phyloP scores from a whole-genome alignment of 116 monocot genomes.

The Zostera marina region DNA sequence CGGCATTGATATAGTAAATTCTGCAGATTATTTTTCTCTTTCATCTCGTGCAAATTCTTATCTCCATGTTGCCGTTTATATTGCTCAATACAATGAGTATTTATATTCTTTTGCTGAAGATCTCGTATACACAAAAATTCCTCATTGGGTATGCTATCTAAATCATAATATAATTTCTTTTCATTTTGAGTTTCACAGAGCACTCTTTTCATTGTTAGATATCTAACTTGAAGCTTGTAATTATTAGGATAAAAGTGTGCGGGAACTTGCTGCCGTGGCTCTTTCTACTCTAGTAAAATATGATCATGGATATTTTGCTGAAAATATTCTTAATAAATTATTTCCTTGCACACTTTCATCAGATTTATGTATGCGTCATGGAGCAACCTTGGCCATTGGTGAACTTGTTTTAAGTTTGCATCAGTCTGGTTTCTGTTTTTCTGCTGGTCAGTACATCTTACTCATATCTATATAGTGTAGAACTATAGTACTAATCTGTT shows the following conservation, averaged over 20 bases:
- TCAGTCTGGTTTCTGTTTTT: constrained; percentile 38
- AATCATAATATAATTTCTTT: not conserved
- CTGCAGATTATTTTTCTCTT: constrained; percentile 92
- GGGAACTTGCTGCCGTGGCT: constrained; percentile 75
- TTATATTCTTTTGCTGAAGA: constrained; percentile 82
- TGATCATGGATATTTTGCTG: constrained; percentile 61
- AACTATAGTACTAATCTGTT: not conserved
- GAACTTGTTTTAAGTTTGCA: constrained; percentile 64
- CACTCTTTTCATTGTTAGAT: not conserved
- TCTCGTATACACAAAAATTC: constrained; percentile 52
- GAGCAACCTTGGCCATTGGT: constrained; percentile 82
- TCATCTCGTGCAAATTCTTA: constrained; percentile 85
- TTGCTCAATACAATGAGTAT: constrained; percentile 74
- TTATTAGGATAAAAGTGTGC: constrained; percentile 56
- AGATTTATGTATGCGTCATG: constrained; percentile 88
- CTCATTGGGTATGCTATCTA: constrained; percentile 70
- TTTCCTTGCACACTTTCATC: constrained; percentile 61
- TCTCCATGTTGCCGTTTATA: constrained; percentile 59
- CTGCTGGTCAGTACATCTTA: constrained; percentile 34
- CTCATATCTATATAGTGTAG: not conserved
- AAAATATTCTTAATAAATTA: constrained; percentile 46
- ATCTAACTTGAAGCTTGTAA: constrained; percentile 1
- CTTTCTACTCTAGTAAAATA: constrained; percentile 82
- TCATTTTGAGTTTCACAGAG: not conserved
- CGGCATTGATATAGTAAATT: constrained; percentile 88